These are phyloP conservation scores for Lagenidium sp. DNA, from an alignment of 352 stramenopile species.

Conservation along the genomic window DNA sequence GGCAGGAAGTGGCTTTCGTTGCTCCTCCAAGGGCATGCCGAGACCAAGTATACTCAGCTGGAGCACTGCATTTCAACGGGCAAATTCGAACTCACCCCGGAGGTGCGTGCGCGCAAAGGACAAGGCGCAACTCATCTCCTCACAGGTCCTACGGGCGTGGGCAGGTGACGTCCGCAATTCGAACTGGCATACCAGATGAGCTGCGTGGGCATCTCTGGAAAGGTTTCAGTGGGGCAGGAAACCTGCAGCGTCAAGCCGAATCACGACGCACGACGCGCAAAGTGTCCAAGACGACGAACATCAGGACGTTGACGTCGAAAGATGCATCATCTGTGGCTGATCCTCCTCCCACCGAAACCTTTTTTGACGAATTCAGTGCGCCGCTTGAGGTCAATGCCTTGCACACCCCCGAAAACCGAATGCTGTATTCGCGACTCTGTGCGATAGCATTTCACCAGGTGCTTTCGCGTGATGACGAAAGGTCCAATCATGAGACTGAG, in stretches of 20 bases:
- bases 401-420: slow-evolving; percentile 44
- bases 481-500: too few relatives aligned
- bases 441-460: too few relatives aligned
- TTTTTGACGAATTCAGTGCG: slow-evolving; percentile 40
- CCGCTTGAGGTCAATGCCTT: slow-evolving; percentile 27
- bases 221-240: slow-evolving; percentile 52
- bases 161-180: slow-evolving; percentile 66
- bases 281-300: slow-evolving; percentile 35
- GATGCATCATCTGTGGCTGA: background rate
- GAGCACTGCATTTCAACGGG: slow-evolving; percentile 59
- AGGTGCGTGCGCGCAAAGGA: slow-evolving; percentile 20
- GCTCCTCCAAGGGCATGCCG: slow-evolving; percentile 61
- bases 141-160: background rate
- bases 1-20: slow-evolving; percentile 65
- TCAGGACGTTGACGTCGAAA: slow-evolving; percentile 10
- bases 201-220: slow-evolving; percentile 66
- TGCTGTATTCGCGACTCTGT: slow-evolving; percentile 33
- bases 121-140: background rate
- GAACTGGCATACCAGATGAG: slow-evolving; percentile 69
- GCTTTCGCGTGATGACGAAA: too few relatives aligned
- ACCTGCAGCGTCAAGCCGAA: slow-evolving; percentile 51
- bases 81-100: slow-evolving; percentile 50
- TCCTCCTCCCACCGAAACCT: background rate
- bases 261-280: slow-evolving; percentile 43
- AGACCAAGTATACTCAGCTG: slow-evolving; percentile 78